These are phyloP conservation scores for Yarrowia osloensis DNA, from an alignment of 805 yeast species.

Conservation along the genomic window DNA sequence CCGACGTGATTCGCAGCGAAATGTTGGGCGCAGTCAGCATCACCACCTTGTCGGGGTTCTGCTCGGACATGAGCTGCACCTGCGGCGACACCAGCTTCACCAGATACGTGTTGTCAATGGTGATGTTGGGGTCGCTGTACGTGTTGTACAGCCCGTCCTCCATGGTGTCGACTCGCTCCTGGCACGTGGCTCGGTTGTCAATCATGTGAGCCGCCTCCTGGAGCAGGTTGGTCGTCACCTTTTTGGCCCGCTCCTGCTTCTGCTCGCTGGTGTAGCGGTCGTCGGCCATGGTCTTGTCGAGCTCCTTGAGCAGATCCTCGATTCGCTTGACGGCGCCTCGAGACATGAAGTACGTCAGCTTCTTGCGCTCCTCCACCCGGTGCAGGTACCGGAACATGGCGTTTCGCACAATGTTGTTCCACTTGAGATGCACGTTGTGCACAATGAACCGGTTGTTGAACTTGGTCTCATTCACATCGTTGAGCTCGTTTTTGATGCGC, in stretches of 20 bases:
- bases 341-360: constrained; percentile 48
- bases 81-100: constrained; percentile 79
- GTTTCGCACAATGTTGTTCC: constrained; percentile 74
- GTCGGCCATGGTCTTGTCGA: constrained; percentile 34
- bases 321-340: constrained; percentile 54
- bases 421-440: constrained; percentile 71
- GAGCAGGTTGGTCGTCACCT: constrained; percentile 23
- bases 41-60: constrained; percentile 58
- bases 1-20: constrained; percentile 66
- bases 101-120: constrained; percentile 56
- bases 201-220: constrained; percentile 21
- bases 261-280: constrained; percentile 15
- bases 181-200: constrained; percentile 30
- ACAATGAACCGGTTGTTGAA: constrained; percentile 72
- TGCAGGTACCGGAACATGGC: constrained; percentile 61
- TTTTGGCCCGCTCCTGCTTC: constrained; percentile 26
- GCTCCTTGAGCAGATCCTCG: constrained; percentile 52
- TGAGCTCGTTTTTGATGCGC: constrained; percentile 24
- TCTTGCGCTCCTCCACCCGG: constrained; percentile 50
- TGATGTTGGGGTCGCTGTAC: constrained; percentile 40
- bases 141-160: constrained; percentile 54
- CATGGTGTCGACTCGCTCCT: constrained; percentile 43
- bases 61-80: constrained; percentile 63
- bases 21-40: constrained; percentile 74
- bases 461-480: constrained; percentile 28